Percentiles rank a stretch among this genome's conserved stretches.
These are phyloP conservation scores for Pythium phragmiticola DNA, from an alignment of 352 stramenopile species.

Conservation along the genomic window DNA sequence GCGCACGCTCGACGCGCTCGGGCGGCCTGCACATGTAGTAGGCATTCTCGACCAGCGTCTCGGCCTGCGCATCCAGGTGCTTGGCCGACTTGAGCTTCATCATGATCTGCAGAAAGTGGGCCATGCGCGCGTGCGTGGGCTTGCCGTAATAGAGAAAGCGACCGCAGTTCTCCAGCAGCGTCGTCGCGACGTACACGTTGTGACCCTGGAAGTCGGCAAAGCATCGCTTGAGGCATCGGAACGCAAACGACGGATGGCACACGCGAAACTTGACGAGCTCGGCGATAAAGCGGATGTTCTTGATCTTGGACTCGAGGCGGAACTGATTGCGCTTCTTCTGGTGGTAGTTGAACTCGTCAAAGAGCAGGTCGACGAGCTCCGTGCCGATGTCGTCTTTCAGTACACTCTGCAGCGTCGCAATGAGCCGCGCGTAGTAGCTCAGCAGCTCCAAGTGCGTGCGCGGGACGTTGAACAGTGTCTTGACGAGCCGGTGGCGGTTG, in stretches of 20 bases:
- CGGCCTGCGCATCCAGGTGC: conserved; percentile 82
- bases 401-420: conserved; percentile 91
- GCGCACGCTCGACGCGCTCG: conserved; percentile 68
- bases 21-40: conserved; percentile 93
- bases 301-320: conserved; percentile 92
- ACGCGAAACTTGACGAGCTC: conserved; percentile 97
- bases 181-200: conserved; percentile 96
- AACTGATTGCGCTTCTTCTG: conserved; percentile 94
- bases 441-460: conserved; percentile 93
- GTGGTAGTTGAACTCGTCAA: conserved; percentile 94
- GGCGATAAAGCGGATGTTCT: conserved; percentile 95
- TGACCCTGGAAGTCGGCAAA: conserved; percentile 95
- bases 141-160: conserved; percentile 95
- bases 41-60: conserved; percentile 91
- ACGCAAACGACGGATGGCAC: conserved; percentile 92
- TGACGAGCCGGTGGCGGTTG: conserved; percentile 87
- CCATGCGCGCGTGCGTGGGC: conserved; percentile 90
- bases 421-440: conserved; percentile 93
- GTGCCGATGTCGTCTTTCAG: conserved; percentile 91
- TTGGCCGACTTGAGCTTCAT: conserved; percentile 95
- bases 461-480: conserved; percentile 93
- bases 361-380: conserved; percentile 89
- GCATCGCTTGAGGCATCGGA: conserved; percentile 93
- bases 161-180: conserved; percentile 95
- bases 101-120: conserved; percentile 93